Conservation (phyloP, 495 filamentous ascomycete species). For the Sordaria brevicollis region DNA sequence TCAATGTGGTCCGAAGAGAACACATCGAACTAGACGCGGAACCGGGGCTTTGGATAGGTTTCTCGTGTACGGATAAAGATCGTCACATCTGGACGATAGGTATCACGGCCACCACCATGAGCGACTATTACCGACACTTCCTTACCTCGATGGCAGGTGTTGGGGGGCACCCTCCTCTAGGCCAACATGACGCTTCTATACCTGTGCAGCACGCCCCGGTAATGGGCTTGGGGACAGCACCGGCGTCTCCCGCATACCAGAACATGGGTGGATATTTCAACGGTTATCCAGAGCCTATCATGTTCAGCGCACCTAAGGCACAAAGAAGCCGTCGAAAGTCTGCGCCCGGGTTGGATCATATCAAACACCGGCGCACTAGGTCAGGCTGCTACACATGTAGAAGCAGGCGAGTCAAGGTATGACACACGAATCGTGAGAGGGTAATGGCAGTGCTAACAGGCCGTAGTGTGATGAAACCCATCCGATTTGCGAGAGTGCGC, state of each 20-base stretch:
- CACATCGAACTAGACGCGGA: background rate
- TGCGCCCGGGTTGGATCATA: conserved; percentile 56
- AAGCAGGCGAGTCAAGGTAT: conserved; percentile 79
- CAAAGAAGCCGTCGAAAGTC: conserved; percentile 48
- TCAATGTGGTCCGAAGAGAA: background rate
- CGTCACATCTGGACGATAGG: too few species aligned
- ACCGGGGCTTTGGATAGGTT: background rate
- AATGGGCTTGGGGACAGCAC: conserved; percentile 19
- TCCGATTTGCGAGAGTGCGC: conserved; percentile 76
- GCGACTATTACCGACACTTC: conserved; percentile 40
- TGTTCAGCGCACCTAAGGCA: conserved; percentile 41
- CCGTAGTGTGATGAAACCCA: conserved; percentile 72
- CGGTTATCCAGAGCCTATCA: conserved; percentile 35
- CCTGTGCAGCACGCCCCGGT: conserved; percentile 22
- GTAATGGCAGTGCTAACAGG: conserved; percentile 1
- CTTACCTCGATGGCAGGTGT: conserved; percentile 35
- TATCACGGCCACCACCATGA: too few species aligned
- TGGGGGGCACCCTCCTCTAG: conserved; percentile 24
- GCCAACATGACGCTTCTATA: conserved; percentile 25
- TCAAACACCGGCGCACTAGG: conserved; percentile 88
- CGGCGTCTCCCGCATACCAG: conserved; percentile 30
- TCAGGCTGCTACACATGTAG: conserved; percentile 95
- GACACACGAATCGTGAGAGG: background rate
- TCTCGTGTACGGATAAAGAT: background rate
- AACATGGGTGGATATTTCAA: conserved; percentile 32